A percentile compares a stretch with the other conserved stretches of the same genome.
phyloP scores from a whole-genome alignment of 2,329 filamentous ascomycete genomes.

The Claviceps africana region DNA sequence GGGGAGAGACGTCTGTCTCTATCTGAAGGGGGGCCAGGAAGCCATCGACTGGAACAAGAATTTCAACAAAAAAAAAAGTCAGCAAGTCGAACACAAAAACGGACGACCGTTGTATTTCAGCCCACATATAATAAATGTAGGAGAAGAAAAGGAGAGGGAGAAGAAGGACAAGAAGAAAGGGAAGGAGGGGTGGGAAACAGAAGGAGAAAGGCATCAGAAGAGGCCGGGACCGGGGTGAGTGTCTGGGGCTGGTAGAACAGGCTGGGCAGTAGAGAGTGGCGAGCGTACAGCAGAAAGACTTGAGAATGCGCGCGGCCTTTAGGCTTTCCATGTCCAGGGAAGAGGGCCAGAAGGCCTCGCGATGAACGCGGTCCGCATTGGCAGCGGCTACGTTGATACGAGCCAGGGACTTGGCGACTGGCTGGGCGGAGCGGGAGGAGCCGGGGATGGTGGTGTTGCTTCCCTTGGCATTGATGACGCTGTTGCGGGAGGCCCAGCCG shows the following conservation, averaged over 20 bases:
- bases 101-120: no score
- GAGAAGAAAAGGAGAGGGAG: no score
- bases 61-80: no score
- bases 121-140: no score
- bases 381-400: slow-evolving; percentile 22
- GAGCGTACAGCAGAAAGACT: slow-evolving; percentile 74
- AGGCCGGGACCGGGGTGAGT: no score
- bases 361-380: slow-evolving; percentile 19
- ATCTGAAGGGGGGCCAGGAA: slow-evolving; percentile 33
- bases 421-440: not conserved
- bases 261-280: no score
- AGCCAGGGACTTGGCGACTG: slow-evolving; percentile 11
- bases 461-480: slow-evolving; percentile 8
- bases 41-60: slow-evolving; percentile 32
- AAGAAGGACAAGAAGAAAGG: no score
- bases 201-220: no score
- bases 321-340: slow-evolving; percentile 80
- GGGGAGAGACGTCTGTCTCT: not conserved
- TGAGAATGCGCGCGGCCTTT: slow-evolving; percentile 77
- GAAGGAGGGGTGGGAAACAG: no score
- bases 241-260: not conserved
- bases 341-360: slow-evolving; percentile 72
- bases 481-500: slow-evolving; percentile 38
- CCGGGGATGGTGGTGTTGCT: not conserved
- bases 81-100: no score